Percentiles rank a stretch among this genome's conserved stretches.
Evolutionary conservation across 805 yeast species (phyloP).

Genomic region (Starmerella bacillaris): DNA sequence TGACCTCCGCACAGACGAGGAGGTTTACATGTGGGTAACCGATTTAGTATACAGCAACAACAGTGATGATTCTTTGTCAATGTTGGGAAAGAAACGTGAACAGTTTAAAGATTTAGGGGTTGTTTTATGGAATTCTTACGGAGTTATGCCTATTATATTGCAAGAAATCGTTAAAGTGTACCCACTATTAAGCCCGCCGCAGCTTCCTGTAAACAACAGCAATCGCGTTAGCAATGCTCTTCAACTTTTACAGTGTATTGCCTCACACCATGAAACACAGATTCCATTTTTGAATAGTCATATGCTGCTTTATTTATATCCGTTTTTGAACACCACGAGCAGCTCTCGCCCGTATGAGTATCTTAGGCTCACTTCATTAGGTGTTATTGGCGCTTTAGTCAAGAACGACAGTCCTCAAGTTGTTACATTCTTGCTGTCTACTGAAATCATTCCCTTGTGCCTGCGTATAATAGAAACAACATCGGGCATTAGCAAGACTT

Average conservation of each 20-base stretch:
- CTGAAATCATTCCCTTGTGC: constrained; percentile 91
- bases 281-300: constrained; percentile 73
- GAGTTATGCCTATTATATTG: constrained; percentile 80
- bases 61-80: constrained; percentile 81
- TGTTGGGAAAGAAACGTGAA: constrained; percentile 84
- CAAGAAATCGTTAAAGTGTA: constrained; percentile 84
- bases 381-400: constrained; percentile 92
- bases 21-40: constrained; percentile 63
- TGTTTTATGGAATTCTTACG: constrained; percentile 88
- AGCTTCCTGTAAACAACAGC: constrained; percentile 64
- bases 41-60: constrained; percentile 81
- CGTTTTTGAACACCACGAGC: constrained; percentile 80
- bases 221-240: constrained; percentile 91
- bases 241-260: constrained; percentile 89
- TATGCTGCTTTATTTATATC: constrained; percentile 79
- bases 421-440: constrained; percentile 74
- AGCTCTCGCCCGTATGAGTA: constrained; percentile 89
- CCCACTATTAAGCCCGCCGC: constrained; percentile 76
- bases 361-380: constrained; percentile 75
- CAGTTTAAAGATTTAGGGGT: constrained; percentile 85
- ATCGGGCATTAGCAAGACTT: constrained; percentile 84
- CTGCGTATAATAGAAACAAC: constrained; percentile 89
- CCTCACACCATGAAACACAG: constrained; percentile 83
- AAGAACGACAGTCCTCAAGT: constrained; percentile 93
- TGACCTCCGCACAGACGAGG: neutral